A percentile compares a stretch with the other conserved stretches of the same genome.
These are phyloP conservation scores for Talaromyces atroroseus DNA, from an alignment of 2,329 filamentous ascomycete species.

Conservation along the genomic window DNA sequence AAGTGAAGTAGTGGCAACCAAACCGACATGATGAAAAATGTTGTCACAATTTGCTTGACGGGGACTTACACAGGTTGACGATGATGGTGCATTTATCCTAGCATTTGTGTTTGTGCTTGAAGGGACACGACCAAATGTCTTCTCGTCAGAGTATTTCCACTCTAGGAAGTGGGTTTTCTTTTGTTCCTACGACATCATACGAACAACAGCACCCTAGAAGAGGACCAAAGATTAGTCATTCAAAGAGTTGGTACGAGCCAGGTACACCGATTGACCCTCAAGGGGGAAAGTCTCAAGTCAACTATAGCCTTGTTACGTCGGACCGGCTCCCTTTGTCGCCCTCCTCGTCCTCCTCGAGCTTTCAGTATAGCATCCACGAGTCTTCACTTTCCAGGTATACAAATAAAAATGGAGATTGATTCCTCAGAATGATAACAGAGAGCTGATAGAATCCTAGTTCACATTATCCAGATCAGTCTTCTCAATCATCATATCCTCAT, in stretches of 20 bases:
- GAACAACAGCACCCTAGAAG: background rate
- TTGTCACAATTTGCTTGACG: background rate
- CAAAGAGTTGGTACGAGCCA: background rate
- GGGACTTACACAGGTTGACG: background rate
- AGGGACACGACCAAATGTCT: background rate
- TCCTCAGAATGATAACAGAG: background rate
- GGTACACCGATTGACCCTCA: background rate
- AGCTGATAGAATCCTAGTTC: slow-evolving; percentile 5
- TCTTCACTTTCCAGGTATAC: slow-evolving; percentile 1
- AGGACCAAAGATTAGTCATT: background rate
- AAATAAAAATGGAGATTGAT: background rate
- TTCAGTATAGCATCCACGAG: background rate
- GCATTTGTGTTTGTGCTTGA: background rate
- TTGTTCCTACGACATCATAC: background rate
- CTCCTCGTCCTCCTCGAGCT: background rate
- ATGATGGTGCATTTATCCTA: background rate
- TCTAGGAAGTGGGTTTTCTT: background rate
- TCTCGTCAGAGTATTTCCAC: background rate
- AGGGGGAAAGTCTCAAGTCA: background rate
- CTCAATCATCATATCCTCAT: slow-evolving; percentile 5
- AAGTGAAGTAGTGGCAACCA: no score
- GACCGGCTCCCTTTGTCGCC: background rate
- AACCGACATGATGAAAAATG: background rate
- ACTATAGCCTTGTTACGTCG: background rate
- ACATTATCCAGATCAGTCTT: slow-evolving; percentile 1